Evolutionary conservation across 2,329 filamentous ascomycete species (phyloP), one percentile per base, ranked within the genome.

Genomic region (Aureobasidium subglaciale): DNA sequence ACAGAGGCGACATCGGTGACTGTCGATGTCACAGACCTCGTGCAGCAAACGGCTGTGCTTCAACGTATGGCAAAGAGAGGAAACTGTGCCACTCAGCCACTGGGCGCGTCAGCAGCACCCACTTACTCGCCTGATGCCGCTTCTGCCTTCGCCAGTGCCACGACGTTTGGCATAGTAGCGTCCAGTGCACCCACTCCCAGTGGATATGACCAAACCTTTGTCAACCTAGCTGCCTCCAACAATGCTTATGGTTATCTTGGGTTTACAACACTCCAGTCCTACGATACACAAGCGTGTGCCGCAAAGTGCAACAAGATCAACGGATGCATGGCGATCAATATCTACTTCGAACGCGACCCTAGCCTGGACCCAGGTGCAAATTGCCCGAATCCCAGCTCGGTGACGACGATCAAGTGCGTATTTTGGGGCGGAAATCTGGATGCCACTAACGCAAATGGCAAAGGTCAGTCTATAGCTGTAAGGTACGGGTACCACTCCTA

Each of bases 401-500:
- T n/a, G n/a, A n/a, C 24, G 15, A 56, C 25, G 35, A 65, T 63
- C 58, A 70, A 70, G 57, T 72, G 71, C 59, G 63, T 66, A 1
- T 60, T 67, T 27, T 72, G 67, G 63, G 68, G 68, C 13, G 62
- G 63, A 2, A 57, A 59, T 2, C 55, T 71, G 43, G 56, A 54
- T 9, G 42, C 58, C 4, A 58, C 55, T 0, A 68, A 64, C 7
- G n/a, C n/a, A n/a, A n/a, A n/a, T n/a, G n/a, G n/a, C n/a, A n/a
- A n/a, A n/a, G n/a, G n/a, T n/a, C n/a, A n/a, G n/a, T n/a, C n/a
- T n/a, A n/a, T n/a, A n/a, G 69, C 69, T 2, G 65, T 45, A 20
- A 73, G n/a, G 72, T 59, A 42, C 30, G 2, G 70, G 69, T 25
- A 63, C 71, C 58, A 66, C 57, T 42, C 65, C 66, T 7, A 60